Evolutionary conservation across 306 rosid species (phyloP).

Genomic region (Gastrolobium villosum): DNA sequence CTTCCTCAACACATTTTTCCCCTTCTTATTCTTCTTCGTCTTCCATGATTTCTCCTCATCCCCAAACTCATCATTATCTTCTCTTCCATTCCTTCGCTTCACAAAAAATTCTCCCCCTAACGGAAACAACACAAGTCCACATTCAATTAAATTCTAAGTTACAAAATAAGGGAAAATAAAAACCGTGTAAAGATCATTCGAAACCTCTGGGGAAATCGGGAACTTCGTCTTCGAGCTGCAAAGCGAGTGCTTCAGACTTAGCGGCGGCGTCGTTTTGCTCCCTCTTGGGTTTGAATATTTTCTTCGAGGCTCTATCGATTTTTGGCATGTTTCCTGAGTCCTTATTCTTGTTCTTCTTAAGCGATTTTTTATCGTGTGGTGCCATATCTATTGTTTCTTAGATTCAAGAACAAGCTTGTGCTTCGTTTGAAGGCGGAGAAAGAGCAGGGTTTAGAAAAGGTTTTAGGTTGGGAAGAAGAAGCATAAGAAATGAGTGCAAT

Average conservation of each 20-base stretch:
- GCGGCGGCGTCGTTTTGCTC: constrained; percentile 44
- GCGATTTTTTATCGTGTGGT: constrained; percentile 49
- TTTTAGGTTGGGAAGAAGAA: constrained; percentile 43
- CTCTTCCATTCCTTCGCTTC: constrained; percentile 56
- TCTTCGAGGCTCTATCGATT: constrained; percentile 68
- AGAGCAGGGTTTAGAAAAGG: constrained; percentile 48
- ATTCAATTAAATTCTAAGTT: not conserved
- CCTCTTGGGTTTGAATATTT: constrained; percentile 62
- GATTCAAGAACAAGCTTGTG: not conserved
- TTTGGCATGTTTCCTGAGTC: constrained; percentile 51
- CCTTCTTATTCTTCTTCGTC: constrained; percentile 62
- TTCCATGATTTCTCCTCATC: constrained; percentile 56
- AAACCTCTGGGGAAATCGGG: constrained; percentile 96
- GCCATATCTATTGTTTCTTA: constrained; percentile 44
- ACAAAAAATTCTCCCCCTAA: constrained; percentile 73
- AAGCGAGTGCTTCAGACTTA: constrained; percentile 52
- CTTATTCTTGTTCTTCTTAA: constrained; percentile 62
- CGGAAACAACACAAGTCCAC: not conserved
- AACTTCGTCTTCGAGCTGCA: constrained; percentile 88
- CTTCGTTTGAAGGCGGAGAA: not conserved
- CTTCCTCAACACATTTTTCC: constrained; percentile 50
- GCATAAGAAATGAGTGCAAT: not conserved
- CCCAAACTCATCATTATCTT: constrained; percentile 63
- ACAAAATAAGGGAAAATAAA: not conserved
- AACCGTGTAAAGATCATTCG: not conserved